phyloP scores from a whole-genome alignment of 2,329 filamentous ascomycete genomes.

The Fusarium torreyae region DNA sequence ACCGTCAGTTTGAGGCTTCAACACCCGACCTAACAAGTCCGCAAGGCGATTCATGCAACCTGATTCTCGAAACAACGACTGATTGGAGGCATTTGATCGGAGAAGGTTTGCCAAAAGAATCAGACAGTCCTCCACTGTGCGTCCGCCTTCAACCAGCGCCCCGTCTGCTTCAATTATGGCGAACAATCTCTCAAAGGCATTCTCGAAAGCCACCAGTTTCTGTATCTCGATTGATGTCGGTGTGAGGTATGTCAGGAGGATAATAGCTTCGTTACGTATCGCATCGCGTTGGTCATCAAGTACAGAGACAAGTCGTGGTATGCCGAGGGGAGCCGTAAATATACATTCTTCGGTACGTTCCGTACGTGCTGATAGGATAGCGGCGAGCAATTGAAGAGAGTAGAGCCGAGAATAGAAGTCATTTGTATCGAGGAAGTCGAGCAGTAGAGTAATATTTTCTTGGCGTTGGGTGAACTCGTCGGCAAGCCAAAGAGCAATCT shows the following conservation, averaged over 20 bases:
- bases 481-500: conserved; percentile 95
- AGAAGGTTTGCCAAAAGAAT: conserved; percentile 92
- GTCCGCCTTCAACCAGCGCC: conserved; percentile 83
- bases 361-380: conserved; percentile 86
- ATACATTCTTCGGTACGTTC: conserved; percentile 96
- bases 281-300: conserved; percentile 90
- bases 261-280: conserved; percentile 87
- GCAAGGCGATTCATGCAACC: conserved; percentile 83
- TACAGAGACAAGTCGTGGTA: conserved; percentile 85
- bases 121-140: conserved; percentile 92
- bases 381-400: conserved; percentile 88
- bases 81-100: conserved; percentile 89
- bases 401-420: conserved; percentile 96
- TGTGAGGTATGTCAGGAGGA: conserved; percentile 90
- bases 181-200: conserved; percentile 91
- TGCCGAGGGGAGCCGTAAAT: conserved; percentile 88
- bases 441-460: conserved; percentile 93
- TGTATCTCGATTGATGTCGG: conserved; percentile 90
- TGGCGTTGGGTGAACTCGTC: conserved; percentile 98
- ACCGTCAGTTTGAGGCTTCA: conserved; percentile 67
- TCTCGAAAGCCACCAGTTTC: conserved; percentile 95
- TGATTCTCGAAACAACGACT: conserved; percentile 93
- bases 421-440: conserved; percentile 87
- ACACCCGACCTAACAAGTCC: conserved; percentile 74
- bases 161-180: conserved; percentile 86